Base-by-base conservation (phyloP, 1,284 basidiomycete genomes). In the Wallemia hederae region DNA sequence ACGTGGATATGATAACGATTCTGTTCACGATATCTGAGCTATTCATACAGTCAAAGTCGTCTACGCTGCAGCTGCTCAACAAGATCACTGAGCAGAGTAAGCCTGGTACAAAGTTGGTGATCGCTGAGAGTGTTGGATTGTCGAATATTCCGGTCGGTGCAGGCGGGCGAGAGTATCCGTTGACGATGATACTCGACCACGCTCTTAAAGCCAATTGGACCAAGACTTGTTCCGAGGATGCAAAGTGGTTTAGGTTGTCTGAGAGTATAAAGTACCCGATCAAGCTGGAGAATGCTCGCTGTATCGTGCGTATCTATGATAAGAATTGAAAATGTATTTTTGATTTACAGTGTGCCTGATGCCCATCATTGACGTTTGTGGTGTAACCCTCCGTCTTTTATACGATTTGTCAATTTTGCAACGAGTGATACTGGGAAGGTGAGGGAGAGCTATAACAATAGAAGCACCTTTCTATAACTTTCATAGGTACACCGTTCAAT, bases 1-100 rank as follows among this genome's bases (percentile, higher is more conserved):
- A n/a, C 5, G 11, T 17, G 11, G n/a, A 49, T 49, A 49, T 65
- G 22, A 58, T 65, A 59, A 65, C 65, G 25, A 63, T 65, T 59
- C 55, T 59, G 55, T 65, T 62, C 63, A 65, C 65, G 19, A 62
- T 63, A 60, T 61, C 64, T 15, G 65, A 65, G 26, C 62, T 65
- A 15, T 59, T 65, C 34, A 60, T 64, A n/a, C 64, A 65, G 39
- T 63, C 64, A 15, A 64, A 64, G 24, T 1, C 57, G 14, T 28
- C 58, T 25, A 65, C 64, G 7, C 60, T 65, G 5, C 59, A 63
- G 29, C 49, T 65, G 55, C 62, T 65, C 49, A 59, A 62, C 17
- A 26, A 49, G 24, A 27, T 65, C 27, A 59, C 60, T 19, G 27
- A 49, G 14, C 33, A 27, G 1, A 33, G 58, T 1, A 39, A 57